Conservation (phyloP, 345 rosid genomes). For the Chamaenerion angustifolium region DNA sequence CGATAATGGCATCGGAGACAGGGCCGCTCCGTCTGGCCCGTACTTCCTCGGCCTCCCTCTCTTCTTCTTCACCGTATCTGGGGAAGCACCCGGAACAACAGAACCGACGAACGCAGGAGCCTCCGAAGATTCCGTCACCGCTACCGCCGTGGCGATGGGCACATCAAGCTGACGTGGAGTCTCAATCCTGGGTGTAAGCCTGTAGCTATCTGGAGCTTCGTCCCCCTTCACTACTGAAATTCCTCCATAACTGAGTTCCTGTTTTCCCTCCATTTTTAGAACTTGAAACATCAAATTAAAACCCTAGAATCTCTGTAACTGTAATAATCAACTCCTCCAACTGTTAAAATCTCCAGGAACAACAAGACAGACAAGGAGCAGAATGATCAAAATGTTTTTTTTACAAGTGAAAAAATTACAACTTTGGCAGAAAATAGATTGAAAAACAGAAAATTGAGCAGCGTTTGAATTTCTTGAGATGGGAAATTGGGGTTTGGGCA, state of each 20-base stretch:
- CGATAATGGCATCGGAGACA: slow-evolving; percentile 97
- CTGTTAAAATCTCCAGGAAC: too few relatives aligned
- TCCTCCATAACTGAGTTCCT: slow-evolving; percentile 4
- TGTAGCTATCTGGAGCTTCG: slow-evolving; percentile 43
- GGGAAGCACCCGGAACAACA: slow-evolving; percentile 11
- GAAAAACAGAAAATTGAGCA: slow-evolving; percentile 1
- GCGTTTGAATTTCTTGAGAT: background rate
- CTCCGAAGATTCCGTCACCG: slow-evolving; percentile 1
- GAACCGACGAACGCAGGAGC: slow-evolving; percentile 38
- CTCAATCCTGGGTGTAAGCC: slow-evolving; percentile 17
- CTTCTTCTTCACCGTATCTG: slow-evolving; percentile 43
- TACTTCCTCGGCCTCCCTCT: slow-evolving; percentile 92
- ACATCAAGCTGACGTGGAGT: slow-evolving; percentile 11
- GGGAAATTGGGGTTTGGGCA: slow-evolving; percentile 28
- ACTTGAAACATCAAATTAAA: too few relatives aligned
- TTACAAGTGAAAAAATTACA: slow-evolving; percentile 1
- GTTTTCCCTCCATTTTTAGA: slow-evolving; percentile 4
- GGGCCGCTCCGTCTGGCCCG: slow-evolving; percentile 13
- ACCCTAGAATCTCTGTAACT: too few relatives aligned
- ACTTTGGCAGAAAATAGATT: background rate
- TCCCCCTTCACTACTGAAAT: slow-evolving; percentile 22
- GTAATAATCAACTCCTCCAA: too few relatives aligned
- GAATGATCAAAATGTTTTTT: too few relatives aligned
- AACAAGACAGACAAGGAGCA: too few relatives aligned
- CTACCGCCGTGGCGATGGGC: background rate